Evolutionary conservation across 768 basidiomycete species (phyloP).

Genomic region (Leccinum disarticulatum): DNA sequence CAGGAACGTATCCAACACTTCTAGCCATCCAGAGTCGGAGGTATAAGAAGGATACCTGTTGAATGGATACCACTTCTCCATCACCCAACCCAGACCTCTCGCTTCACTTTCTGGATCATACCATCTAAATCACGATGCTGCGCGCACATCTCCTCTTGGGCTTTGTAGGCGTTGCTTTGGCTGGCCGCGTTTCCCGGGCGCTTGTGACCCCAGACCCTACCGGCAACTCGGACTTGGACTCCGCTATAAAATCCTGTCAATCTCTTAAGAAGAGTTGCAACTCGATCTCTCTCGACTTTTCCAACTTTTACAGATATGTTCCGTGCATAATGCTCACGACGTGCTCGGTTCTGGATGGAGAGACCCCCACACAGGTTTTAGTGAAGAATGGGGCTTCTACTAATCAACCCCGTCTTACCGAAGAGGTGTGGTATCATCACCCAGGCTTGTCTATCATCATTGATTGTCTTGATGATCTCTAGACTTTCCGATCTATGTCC

Average conservation of each 20-base stretch:
- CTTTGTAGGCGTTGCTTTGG: constrained; percentile 5
- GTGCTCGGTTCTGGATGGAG: constrained; percentile 1
- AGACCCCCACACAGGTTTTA: constrained; percentile 13
- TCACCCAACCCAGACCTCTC: neutral
- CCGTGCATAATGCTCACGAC: constrained; percentile 23
- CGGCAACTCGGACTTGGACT: neutral
- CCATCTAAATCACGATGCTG: constrained; percentile 1
- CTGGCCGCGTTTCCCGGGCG: neutral
- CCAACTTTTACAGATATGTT: constrained; percentile 20
- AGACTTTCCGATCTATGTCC: constrained; percentile 22
- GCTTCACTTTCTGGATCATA: neutral
- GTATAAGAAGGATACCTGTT: neutral
- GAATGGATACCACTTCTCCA: neutral
- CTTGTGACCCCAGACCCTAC: constrained; percentile 12
- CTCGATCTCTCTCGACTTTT: constrained; percentile 13
- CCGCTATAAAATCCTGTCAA: constrained; percentile 6
- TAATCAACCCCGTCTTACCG: constrained; percentile 17
- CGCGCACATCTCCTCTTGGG: neutral
- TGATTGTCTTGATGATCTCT: neutral
- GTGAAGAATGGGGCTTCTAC: constrained; percentile 7
- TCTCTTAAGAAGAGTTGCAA: constrained; percentile 25
- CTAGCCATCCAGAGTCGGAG: neutral
- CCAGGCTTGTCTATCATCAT: neutral
- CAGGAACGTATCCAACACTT: neutral
- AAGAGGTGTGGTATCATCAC: constrained; percentile 8